phyloP scores from a whole-genome alignment of 2,329 filamentous ascomycete species.

The Stagonosporopsis cucurbitacearum region DNA sequence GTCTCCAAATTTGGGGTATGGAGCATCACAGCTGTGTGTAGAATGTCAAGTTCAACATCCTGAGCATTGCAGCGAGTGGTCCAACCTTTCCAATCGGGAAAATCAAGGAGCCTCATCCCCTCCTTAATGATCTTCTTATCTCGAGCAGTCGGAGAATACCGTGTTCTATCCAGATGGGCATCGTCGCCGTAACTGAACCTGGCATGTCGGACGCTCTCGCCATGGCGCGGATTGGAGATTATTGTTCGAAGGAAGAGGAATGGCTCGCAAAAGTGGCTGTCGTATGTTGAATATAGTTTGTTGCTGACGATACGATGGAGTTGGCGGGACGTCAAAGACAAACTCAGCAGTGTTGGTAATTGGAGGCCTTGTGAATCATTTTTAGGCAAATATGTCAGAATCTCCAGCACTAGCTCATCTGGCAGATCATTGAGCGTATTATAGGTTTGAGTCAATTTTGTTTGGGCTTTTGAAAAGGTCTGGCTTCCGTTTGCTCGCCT shows the following conservation, averaged over 20 bases:
- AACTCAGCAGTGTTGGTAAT: slow-evolving; percentile 25
- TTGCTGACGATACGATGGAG: slow-evolving; percentile 31
- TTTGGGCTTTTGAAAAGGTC: not conserved
- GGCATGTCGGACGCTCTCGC: slow-evolving; percentile 25
- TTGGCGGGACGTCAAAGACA: slow-evolving; percentile 33
- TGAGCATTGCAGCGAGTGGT: slow-evolving; percentile 30
- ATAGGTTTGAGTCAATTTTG: not conserved
- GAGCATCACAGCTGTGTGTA: slow-evolving; percentile 35
- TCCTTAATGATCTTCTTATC: slow-evolving; percentile 40
- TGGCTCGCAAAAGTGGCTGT: slow-evolving; percentile 32
- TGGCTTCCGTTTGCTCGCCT: not conserved
- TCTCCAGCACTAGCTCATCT: slow-evolving; percentile 36
- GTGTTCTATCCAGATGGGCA: slow-evolving; percentile 10
- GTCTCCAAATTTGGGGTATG: slow-evolving; percentile 30
- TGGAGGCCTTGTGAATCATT: slow-evolving; percentile 25
- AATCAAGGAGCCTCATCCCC: slow-evolving; percentile 25
- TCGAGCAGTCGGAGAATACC: slow-evolving; percentile 25
- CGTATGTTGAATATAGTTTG: slow-evolving; percentile 30
- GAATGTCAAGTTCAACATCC: slow-evolving; percentile 19
- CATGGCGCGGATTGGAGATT: slow-evolving; percentile 24
- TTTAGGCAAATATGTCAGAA: slow-evolving; percentile 32
- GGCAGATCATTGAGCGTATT: slow-evolving; percentile 33
- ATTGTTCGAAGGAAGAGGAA: slow-evolving; percentile 40
- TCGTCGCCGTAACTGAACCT: slow-evolving; percentile 22
- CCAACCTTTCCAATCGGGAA: slow-evolving; percentile 37